These are phyloP conservation scores for Globisporangium polare DNA, from an alignment of 352 stramenopile genomes.

Conservation along the genomic window DNA sequence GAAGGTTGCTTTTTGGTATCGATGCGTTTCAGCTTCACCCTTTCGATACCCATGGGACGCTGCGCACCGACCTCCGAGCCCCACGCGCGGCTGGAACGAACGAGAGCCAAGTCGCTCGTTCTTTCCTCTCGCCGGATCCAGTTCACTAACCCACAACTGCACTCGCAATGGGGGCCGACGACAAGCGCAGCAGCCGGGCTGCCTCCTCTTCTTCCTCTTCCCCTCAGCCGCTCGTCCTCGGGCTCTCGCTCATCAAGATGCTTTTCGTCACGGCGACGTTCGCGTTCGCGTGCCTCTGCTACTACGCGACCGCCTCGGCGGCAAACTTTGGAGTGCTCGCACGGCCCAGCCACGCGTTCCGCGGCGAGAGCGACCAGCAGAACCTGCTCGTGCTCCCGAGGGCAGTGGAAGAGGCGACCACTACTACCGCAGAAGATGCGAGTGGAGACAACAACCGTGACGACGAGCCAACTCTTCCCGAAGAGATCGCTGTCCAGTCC, in stretches of 20 bases:
- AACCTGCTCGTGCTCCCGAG: constrained; percentile 10
- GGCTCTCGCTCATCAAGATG: background rate
- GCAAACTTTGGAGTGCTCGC: background rate
- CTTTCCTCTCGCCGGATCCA: too few relatives aligned
- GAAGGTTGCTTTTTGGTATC: background rate
- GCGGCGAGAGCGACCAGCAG: background rate
- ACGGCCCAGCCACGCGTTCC: background rate
- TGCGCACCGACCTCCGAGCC: background rate
- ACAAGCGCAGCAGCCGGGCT: background rate
- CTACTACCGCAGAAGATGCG: background rate
- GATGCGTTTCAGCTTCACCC: background rate
- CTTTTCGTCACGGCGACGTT: constrained; percentile 7
- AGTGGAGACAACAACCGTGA: background rate
- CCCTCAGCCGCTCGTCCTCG: background rate
- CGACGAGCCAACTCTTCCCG: background rate
- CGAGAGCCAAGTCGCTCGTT: too few relatives aligned
- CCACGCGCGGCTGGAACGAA: too few relatives aligned
- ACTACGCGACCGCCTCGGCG: constrained; percentile 4
- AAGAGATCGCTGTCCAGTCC: background rate
- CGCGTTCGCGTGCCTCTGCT: constrained; percentile 11
- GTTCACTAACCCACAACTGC: background rate
- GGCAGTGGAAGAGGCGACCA: background rate
- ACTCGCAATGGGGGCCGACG: background rate
- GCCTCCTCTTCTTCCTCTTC: background rate
- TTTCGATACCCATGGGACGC: constrained; percentile 1